Conservation (phyloP, 1,284 basidiomycete species). For the Prillingera fragicola region DNA sequence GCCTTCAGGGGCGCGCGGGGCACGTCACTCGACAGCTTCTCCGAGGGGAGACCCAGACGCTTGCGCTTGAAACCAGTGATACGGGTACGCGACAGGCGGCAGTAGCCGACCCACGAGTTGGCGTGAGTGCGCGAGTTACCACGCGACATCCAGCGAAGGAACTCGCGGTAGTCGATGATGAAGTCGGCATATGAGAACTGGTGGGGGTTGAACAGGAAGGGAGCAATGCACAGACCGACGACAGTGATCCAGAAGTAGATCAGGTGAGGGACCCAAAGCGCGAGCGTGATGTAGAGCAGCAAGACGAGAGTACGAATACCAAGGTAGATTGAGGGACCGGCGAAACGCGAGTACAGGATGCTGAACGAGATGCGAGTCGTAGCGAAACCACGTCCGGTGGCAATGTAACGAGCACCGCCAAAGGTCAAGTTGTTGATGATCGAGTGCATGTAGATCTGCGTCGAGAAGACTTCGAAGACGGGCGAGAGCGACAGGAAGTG, state of each 20-base stretch:
- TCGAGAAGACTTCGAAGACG: slow-evolving; percentile 91
- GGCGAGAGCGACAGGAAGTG: slow-evolving; percentile 91
- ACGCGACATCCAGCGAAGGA: slow-evolving; percentile 93
- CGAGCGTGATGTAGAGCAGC: slow-evolving; percentile 82
- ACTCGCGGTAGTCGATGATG: slow-evolving; percentile 93
- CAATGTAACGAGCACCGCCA: slow-evolving; percentile 92
- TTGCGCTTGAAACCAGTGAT: slow-evolving; percentile 98
- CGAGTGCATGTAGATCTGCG: slow-evolving; percentile 93
- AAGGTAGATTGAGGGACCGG: slow-evolving; percentile 91
- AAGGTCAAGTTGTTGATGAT: slow-evolving; percentile 91
- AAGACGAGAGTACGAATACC: slow-evolving; percentile 85
- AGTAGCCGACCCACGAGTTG: slow-evolving; percentile 97
- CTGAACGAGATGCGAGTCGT: slow-evolving; percentile 88
- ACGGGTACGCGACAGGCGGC: slow-evolving; percentile 85
- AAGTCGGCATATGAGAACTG: slow-evolving; percentile 94
- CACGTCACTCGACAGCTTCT: slow-evolving; percentile 86
- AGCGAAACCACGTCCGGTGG: slow-evolving; percentile 97
- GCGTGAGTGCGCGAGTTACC: slow-evolving; percentile 93
- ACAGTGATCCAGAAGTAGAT: slow-evolving; percentile 96
- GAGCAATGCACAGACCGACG: slow-evolving; percentile 78
- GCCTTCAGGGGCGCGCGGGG: slow-evolving; percentile 85
- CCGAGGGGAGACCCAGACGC: slow-evolving; percentile 85
- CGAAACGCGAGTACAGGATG: slow-evolving; percentile 91
- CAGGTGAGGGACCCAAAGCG: slow-evolving; percentile 81
- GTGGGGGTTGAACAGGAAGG: slow-evolving; percentile 95